Conservation (phyloP, 257 asterid species). For the Solanum chiquidenum region DNA sequence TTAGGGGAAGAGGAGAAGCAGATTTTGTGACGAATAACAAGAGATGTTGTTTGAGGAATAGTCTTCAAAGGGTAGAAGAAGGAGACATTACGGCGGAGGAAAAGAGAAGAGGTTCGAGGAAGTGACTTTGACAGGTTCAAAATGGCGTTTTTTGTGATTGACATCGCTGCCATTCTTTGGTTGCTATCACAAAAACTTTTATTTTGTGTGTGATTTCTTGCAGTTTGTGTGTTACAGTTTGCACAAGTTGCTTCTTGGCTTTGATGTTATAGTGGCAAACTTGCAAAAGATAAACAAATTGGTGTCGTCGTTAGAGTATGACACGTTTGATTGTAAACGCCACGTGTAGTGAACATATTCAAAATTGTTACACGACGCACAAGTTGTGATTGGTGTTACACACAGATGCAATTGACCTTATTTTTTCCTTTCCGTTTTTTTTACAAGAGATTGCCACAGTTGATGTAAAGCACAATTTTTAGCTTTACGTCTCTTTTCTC, state of each 20-base stretch:
- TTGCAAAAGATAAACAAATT: neutral
- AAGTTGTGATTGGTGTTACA: neutral
- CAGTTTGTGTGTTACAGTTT: neutral
- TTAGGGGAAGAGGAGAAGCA: slow-evolving; percentile 53
- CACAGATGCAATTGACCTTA: neutral
- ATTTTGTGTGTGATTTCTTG: neutral
- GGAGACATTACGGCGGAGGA: neutral
- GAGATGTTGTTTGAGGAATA: slow-evolving; percentile 18
- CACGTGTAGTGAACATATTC: neutral
- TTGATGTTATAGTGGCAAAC: neutral
- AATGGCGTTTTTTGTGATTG: slow-evolving; percentile 21
- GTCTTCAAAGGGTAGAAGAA: slow-evolving; percentile 30
- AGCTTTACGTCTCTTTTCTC: neutral
- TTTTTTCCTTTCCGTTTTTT: neutral
- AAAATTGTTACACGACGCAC: neutral
- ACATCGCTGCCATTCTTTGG: slow-evolving; percentile 46
- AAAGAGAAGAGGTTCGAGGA: slow-evolving; percentile 21
- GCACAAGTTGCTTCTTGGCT: neutral
- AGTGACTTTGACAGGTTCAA: slow-evolving; percentile 32
- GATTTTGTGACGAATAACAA: slow-evolving; percentile 19
- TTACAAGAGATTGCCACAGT: neutral
- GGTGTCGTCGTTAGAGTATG: neutral
- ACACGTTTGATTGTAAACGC: neutral
- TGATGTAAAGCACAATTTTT: neutral
- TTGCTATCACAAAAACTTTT: neutral